These are phyloP conservation scores for Puccinia triticina DNA, from an alignment of 1,284 basidiomycete genomes.

Conservation along the genomic window DNA sequence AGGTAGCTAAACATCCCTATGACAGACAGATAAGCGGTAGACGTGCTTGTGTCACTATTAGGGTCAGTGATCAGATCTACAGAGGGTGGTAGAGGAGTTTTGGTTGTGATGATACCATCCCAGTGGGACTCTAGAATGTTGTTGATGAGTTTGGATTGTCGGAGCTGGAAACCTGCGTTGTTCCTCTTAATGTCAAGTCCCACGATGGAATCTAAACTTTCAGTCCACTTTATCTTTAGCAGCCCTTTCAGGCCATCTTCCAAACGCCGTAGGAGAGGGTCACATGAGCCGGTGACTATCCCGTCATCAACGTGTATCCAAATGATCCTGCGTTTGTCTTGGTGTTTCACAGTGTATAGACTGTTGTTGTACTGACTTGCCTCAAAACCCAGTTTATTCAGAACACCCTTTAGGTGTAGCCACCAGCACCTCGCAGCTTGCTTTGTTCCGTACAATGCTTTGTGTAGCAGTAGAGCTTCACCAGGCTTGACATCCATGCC, in stretches of 20 bases:
- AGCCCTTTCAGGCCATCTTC: neutral
- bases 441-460: slow-evolving; percentile 15
- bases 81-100: neutral
- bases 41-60: neutral
- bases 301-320: slow-evolving; percentile 13
- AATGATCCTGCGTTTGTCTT: neutral
- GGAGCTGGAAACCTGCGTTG: neutral
- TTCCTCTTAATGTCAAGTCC: neutral
- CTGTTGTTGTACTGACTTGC: neutral
- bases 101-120: neutral
- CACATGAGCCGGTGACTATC: neutral
- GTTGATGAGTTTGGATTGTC: slow-evolving; percentile 6
- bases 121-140: neutral
- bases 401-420: neutral
- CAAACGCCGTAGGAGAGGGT: neutral
- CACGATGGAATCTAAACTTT: neutral
- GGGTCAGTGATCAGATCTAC: neutral
- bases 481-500: neutral
- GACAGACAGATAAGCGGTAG: neutral
- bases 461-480: neutral
- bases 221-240: slow-evolving; percentile 18
- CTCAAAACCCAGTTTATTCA: neutral
- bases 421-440: neutral
- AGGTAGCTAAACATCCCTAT: neutral
- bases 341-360: neutral